Base-by-base conservation (phyloP, 1,284 basidiomycete genomes). In the Boletus sp. region DNA sequence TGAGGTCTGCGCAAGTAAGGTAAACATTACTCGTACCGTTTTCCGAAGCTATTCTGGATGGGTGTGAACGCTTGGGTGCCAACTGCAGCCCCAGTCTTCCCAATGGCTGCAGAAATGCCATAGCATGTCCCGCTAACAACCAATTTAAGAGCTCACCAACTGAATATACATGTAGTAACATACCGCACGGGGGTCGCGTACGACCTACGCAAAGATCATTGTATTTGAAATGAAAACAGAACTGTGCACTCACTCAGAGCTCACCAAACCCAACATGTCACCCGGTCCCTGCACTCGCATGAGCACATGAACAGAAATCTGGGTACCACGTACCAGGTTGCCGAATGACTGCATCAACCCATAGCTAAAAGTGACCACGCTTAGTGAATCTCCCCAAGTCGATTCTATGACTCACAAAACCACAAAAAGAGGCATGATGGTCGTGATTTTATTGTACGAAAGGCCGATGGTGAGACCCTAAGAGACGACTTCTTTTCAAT, bases 1-100 rank as follows among this genome's bases (percentile, higher is more conserved):
- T 26, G 2, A 19, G 13, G 4, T 19, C 26, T 23, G 9, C 2
- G n/a, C 9, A 50, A 29, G 19, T 14, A 41, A 30, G 30, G 35
- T 26, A 23, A 29, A 47, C 0, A 52, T 33, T 37, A 25, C 12
- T 32, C 33, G 57, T 55, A 82, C 77, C 73, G 78, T 61, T 83
- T 80, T 23, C 82, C 82, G 13, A 84, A 73, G 57, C 82, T 71
- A 47, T 70, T 72, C 61, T 88, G 84, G 53, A 90, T 88, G 4
- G 85, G 85, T 4, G 81, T 85, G 65, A 89, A 89, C 1, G 75
- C 83, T 61, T 91, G 84, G 0, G 83, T 87, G 3, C 88, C 88
- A 46, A 89, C 58, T 14, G 84, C 88, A 7, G 87, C 88, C 5
- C 88, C 88, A 0, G 80, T 73, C 62, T 91, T 91, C 5, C 86